Evolutionary conservation across 2,329 filamentous ascomycete genomes (phyloP), one percentile per base, ranked within the genome.

Genomic region (Talaromyces islandicus): DNA sequence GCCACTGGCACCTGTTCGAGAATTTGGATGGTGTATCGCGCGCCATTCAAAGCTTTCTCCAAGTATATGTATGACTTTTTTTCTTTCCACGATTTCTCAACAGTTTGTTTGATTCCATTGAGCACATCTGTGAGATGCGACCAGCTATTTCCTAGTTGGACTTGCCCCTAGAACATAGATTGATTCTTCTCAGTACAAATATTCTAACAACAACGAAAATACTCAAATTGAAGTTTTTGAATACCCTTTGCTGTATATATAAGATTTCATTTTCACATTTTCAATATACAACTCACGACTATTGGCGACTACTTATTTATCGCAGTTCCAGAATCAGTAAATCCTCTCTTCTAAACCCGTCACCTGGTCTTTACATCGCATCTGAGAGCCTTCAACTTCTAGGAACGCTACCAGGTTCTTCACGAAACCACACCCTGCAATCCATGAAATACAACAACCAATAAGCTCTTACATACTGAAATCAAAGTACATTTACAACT

Each of bases 1-100:
- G 80, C 0, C 78, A 83, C 66, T 84, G 81, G 80, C 77, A 80
- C 70, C 65, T 79, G 3, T 80, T 80, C 65, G 81, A 84, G 68
- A 75, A 82, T 65, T 43, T 74, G 7, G 66, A 71, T 19, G 74
- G 69, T 1, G 73, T 79, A n/a, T 65, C 66, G 1, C 24, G 51
- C 30, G 29, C 58, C 9, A 48, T 60, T 17, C 54, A 52, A 50
- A 29, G 25, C 4, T 62, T 62, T 30, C 14, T 58, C 24, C 24
- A 14, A 46, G 19, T 46, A 46, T 46, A 46, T 24, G 19, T 46
- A 46, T 24, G 19, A 11, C 21, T 21, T 19, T 24, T 24, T 46
- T 24, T 21, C 19, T 24, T 46, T 24, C 12, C 19, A 7, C 21
- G 11, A 7, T 1, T 7, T 46, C 17, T 6, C 6, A 38, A 17